Base-by-base conservation (phyloP, 345 rosid genomes). In the Xanthoceras sorbifolium region DNA sequence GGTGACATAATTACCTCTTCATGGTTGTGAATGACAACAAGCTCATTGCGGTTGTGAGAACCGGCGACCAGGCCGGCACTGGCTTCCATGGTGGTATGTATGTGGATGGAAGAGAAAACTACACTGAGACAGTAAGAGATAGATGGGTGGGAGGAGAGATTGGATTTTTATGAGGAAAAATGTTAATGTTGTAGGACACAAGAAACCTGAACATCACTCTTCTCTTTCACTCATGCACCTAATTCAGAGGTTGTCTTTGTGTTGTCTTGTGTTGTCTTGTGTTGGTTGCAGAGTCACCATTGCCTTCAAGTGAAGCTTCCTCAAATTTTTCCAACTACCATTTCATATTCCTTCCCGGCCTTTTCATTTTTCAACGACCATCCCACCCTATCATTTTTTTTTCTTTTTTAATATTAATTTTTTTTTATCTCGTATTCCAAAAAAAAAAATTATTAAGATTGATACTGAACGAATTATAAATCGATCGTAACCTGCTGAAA, bases 1-100 rank as follows among this genome's bases (percentile, higher is more conserved):
- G 57, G 22, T 17, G n/a, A 57, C 7, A 17, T 17, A 50, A 18
- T 44, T 46, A 92, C 99, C 97, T 96, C 98, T 81, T 96, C 99
- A 61, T 96, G 99, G 83, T 92, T 92, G 29, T 96, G 99, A 77
- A 96, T 96, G 82, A 93, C 99, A 3, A 96, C 97, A 36, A 96
- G 99, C 84, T 96, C 99, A 17, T 96, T 96, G 79, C 98, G 97
- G 82, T 93, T 96, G 88, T 96, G 99, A 28, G 99, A 96, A 57
- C 99, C 99, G 32, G 98, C 99, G 3, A 96, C 97, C 14, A 96
- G 97, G 64, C 98, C 99, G 52, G 97, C 99, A 29, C 94, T 91
- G n/a, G 99, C 99, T 85, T 96, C 99, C 99, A 96, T 93, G 79
- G 77, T 5, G 66, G 73, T n/a, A n/a, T 42, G 46, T 29, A 44